Conservation (phyloP, 2,329 filamentous ascomycete genomes). For the Xylaria polymorpha region DNA sequence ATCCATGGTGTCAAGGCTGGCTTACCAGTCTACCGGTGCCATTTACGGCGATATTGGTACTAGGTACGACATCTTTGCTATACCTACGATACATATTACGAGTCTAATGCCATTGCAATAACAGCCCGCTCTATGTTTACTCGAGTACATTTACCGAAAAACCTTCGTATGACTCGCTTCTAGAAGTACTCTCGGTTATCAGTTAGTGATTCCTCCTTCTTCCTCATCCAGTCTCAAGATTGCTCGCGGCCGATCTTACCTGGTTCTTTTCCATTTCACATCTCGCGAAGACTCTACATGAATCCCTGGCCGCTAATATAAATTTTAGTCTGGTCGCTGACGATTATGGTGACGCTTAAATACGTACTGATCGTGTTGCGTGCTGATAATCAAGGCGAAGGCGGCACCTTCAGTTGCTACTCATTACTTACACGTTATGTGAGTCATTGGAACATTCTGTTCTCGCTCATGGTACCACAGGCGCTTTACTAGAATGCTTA, state of each 20-base stretch:
- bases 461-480: not conserved
- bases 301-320: conserved; percentile 7
- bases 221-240: not conserved
- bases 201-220: conserved; percentile 41
- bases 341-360: conserved; percentile 76
- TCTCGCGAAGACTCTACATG: not conserved
- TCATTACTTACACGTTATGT: conserved; percentile 71
- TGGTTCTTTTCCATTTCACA: not conserved
- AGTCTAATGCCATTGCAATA: conserved; percentile 7
- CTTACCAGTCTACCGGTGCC: conserved; percentile 73
- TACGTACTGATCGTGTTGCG: conserved; percentile 73
- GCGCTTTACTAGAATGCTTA: not conserved
- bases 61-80: conserved; percentile 39
- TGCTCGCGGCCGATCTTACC: not conserved
- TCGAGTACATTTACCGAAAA: conserved; percentile 72
- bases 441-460: conserved; percentile 36
- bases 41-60: conserved; percentile 78
- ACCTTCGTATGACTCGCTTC: conserved; percentile 67
- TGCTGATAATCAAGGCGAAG: conserved; percentile 77
- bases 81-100: not conserved
- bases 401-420: conserved; percentile 76
- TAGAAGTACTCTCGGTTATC: conserved; percentile 74
- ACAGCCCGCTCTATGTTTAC: conserved; percentile 75
- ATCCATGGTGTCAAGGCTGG: conserved; percentile 56
- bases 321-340: conserved; percentile 69